Conservation (phyloP, 1,139 yeast genomes). For the Blastobotrys elegans region DNA sequence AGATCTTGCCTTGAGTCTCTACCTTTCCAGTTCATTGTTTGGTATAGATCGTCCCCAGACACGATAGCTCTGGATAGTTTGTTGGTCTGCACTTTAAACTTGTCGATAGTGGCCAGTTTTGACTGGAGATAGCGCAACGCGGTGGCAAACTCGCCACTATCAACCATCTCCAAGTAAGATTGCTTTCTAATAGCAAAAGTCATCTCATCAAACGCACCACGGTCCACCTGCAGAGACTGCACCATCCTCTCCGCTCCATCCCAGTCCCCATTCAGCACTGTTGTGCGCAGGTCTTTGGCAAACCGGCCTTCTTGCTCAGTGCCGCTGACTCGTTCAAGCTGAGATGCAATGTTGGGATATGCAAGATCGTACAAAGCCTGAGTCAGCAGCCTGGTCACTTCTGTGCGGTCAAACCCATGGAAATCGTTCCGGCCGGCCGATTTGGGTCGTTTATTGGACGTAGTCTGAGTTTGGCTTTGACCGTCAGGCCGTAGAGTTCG, state of each 20-base stretch:
- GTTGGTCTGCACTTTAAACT: neutral
- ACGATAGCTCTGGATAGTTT: neutral
- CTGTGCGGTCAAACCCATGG: slow-evolving; percentile 35
- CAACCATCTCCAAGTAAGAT: slow-evolving; percentile 32
- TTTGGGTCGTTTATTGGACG: slow-evolving; percentile 1
- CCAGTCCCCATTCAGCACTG: slow-evolving; percentile 43
- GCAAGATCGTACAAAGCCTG: slow-evolving; percentile 50
- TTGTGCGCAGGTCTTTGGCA: slow-evolving; percentile 39
- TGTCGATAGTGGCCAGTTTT: slow-evolving; percentile 26
- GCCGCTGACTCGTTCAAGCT: slow-evolving; percentile 42
- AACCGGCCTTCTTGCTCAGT: slow-evolving; percentile 33
- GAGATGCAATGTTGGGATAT: slow-evolving; percentile 37
- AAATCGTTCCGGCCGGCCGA: neutral
- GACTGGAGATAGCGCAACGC: slow-evolving; percentile 45
- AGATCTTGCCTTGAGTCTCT: slow-evolving; percentile 34
- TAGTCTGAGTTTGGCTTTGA: neutral
- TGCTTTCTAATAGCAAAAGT: slow-evolving; percentile 33
- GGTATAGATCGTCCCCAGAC: neutral
- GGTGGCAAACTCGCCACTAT: slow-evolving; percentile 20
- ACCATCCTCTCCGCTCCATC: slow-evolving; percentile 37
- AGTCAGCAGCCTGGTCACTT: slow-evolving; percentile 46
- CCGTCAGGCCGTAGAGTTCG: neutral
- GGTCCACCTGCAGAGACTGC: slow-evolving; percentile 7
- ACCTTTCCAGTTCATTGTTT: neutral
- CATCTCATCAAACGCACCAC: slow-evolving; percentile 19